phyloP scores from a whole-genome alignment of 2,329 filamentous ascomycete species.

The Aspergillus sp. region DNA sequence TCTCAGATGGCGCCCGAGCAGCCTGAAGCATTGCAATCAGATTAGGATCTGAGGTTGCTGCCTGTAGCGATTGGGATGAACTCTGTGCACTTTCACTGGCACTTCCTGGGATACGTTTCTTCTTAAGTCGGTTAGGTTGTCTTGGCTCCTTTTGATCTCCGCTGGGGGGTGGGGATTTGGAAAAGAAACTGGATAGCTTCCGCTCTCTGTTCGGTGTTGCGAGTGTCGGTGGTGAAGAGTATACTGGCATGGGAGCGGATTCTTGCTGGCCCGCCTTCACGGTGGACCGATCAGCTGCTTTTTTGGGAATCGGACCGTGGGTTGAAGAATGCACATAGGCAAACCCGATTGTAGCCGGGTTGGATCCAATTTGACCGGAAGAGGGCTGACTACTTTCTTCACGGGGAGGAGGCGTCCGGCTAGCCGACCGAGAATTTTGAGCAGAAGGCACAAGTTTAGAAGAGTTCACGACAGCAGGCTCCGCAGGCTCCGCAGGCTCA shows the following conservation, averaged over 20 bases:
- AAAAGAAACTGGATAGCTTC: constrained; percentile 65
- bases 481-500: too few species aligned
- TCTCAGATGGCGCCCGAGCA: constrained; percentile 20
- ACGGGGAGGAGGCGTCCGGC: constrained; percentile 18
- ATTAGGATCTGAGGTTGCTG: constrained; percentile 37
- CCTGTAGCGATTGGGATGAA: constrained; percentile 72
- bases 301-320: constrained; percentile 26
- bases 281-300: constrained; percentile 10
- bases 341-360: constrained; percentile 11
- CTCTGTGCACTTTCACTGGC: constrained; percentile 85
- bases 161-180: constrained; percentile 58
- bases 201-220: constrained; percentile 62
- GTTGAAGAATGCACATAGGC: constrained; percentile 28
- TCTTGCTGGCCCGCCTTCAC: constrained; percentile 21
- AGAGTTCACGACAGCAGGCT: constrained; percentile 39
- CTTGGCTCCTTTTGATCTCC: constrained; percentile 57
- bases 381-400: constrained; percentile 12
- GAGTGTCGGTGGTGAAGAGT: constrained; percentile 35
- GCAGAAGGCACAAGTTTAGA: constrained; percentile 23
- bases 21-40: constrained; percentile 21
- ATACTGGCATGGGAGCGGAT: constrained; percentile 44
- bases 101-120: constrained; percentile 73
- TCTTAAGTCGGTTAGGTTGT: constrained; percentile 85
- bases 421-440: constrained; percentile 26
- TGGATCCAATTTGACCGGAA: constrained; percentile 4